These are phyloP conservation scores for Aureobasidium sp. DNA, from an alignment of 2,329 filamentous ascomycete genomes.

Conservation along the genomic window DNA sequence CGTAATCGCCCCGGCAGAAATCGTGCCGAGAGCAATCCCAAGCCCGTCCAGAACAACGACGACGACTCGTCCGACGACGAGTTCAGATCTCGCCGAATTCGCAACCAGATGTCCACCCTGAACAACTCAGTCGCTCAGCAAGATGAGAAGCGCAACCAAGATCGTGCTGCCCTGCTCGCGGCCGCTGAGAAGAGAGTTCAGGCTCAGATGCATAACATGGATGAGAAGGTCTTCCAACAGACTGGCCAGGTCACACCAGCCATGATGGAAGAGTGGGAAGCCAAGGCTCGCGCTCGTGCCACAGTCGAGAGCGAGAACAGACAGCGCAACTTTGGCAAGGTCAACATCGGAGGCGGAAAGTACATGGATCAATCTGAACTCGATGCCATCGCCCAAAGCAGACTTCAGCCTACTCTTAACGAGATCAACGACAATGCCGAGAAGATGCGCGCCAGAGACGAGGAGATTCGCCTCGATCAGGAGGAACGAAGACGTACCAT, in stretches of 20 bases:
- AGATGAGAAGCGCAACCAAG: conserved; percentile 67
- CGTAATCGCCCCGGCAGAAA: conserved; percentile 14
- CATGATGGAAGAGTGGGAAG: conserved; percentile 69
- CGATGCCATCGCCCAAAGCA: conserved; percentile 67
- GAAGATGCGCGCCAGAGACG: conserved; percentile 59
- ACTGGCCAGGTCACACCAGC: conserved; percentile 67
- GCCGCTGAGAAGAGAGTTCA: conserved; percentile 82
- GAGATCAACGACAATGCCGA: conserved; percentile 77
- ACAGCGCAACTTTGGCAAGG: conserved; percentile 50
- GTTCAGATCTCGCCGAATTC: conserved; percentile 63
- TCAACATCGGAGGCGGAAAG: conserved; percentile 72
- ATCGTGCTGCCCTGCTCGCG: conserved; percentile 68
- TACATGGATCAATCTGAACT: conserved; percentile 73
- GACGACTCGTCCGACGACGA: conserved; percentile 52
- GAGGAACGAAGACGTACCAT: conserved; percentile 58
- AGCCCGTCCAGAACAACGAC: conserved; percentile 31
- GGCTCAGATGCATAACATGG: conserved; percentile 69
- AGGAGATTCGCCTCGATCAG: conserved; percentile 56
- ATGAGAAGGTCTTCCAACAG: conserved; percentile 69
- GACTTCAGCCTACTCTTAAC: conserved; percentile 75
- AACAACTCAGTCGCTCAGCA: conserved; percentile 60
- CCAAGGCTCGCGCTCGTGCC: conserved; percentile 64
- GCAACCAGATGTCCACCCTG: conserved; percentile 72
- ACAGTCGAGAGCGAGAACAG: conserved; percentile 56
- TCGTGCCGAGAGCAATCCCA: conserved; percentile 19